Conservation (phyloP, 495 filamentous ascomycete genomes). For the Alectoria sarmentosa region DNA sequence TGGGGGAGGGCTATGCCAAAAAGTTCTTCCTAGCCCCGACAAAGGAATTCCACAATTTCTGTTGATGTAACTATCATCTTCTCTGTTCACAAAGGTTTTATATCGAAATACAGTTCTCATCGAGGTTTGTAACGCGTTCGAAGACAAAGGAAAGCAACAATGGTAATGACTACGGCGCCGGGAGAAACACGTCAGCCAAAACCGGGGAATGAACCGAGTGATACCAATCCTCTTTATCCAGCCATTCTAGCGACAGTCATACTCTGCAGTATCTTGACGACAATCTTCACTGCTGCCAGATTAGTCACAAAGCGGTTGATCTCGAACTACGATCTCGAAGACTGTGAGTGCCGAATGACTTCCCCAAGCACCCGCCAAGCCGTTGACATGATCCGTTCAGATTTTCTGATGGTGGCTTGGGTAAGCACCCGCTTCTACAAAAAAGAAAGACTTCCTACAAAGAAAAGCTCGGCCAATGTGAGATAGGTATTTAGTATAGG, state of each 20-base stretch:
- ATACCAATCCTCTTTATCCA: background rate
- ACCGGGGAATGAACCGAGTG: background rate
- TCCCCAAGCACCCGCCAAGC: background rate
- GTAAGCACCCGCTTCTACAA: background rate
- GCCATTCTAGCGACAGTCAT: background rate
- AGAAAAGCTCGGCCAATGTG: background rate
- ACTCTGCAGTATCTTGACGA: conserved; percentile 9
- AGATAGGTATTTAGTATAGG: background rate
- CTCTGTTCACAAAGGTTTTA: too few relatives aligned
- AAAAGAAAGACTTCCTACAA: background rate
- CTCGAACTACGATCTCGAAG: background rate
- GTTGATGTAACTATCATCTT: background rate
- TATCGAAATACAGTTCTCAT: too few relatives aligned
- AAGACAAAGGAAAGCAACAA: background rate
- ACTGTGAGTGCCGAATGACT: background rate
- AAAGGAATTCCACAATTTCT: background rate
- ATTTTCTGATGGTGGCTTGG: conserved; percentile 1
- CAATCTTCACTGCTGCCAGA: conserved; percentile 3
- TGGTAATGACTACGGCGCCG: background rate
- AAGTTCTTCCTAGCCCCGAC: too few relatives aligned
- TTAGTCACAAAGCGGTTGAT: background rate
- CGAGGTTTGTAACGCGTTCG: too few relatives aligned
- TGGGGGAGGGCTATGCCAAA: background rate
- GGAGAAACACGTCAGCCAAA: background rate
- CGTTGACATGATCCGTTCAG: background rate